A percentile compares a stretch with the other conserved stretches of the same genome.
phyloP scores from a whole-genome alignment of 2,329 filamentous ascomycete species.

The Colletotrichum brevisporum region DNA sequence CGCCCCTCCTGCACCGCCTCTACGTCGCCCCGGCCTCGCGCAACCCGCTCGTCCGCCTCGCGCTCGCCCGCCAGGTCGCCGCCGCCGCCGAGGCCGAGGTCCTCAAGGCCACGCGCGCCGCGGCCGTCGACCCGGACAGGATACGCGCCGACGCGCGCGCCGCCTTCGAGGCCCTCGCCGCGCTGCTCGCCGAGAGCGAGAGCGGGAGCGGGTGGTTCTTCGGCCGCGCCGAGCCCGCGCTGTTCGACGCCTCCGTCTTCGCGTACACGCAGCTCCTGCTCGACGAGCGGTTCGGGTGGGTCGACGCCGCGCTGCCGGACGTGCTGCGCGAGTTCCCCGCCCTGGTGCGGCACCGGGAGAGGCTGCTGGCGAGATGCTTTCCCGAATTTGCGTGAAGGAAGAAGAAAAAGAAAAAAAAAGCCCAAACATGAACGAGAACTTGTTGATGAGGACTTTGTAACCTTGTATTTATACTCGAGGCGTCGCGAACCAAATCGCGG shows the following conservation, averaged over 20 bases:
- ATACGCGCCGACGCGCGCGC: conserved; percentile 60
- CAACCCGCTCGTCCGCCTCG: conserved; percentile 72
- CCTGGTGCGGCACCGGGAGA: conserved; percentile 66
- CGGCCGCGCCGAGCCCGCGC: conserved; percentile 66
- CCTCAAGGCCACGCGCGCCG: conserved; percentile 68
- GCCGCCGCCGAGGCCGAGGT: conserved; percentile 82
- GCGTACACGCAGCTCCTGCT: conserved; percentile 89
- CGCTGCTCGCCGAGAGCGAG: conserved; percentile 53
- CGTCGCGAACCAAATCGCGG: neutral
- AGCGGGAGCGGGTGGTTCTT: conserved; percentile 62
- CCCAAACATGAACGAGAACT: too few species aligned
- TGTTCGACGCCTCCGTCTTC: conserved; percentile 93
- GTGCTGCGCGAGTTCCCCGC: conserved; percentile 70
- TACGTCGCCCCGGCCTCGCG: conserved; percentile 78
- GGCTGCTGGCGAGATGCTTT: conserved; percentile 47
- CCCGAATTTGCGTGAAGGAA: neutral
- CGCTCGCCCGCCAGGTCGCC: conserved; percentile 77
- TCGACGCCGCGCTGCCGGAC: conserved; percentile 70
- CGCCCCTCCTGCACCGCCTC: conserved; percentile 75
- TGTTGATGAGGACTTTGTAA: too few species aligned
- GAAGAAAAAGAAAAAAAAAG: too few species aligned
- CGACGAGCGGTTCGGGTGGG: conserved; percentile 74
- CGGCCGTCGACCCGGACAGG: conserved; percentile 49
- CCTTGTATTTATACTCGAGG: too few species aligned
- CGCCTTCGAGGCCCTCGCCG: conserved; percentile 63